Percentiles rank a stretch among this genome's conserved stretches.
These are phyloP conservation scores for Pugionium cornutum DNA, from an alignment of 345 rosid genomes.

Conservation along the genomic window DNA sequence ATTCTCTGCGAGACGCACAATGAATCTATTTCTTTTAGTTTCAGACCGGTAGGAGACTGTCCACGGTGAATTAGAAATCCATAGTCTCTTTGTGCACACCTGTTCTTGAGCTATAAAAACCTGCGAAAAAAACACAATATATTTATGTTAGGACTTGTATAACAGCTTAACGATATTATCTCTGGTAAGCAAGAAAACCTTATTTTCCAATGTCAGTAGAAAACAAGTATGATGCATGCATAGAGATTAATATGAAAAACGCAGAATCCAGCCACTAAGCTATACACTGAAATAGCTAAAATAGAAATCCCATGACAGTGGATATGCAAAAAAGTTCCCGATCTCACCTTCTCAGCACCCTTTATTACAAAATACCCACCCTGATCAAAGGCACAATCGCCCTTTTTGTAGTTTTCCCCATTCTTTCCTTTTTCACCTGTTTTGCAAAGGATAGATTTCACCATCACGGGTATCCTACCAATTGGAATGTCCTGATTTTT, in stretches of 20 bases:
- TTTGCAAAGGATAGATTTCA: conserved; percentile 77
- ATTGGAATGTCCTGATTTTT: conserved; percentile 55
- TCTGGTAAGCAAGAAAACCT: not conserved
- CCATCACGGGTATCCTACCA: conserved; percentile 93
- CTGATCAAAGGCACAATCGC: conserved; percentile 86
- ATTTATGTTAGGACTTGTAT: conserved; percentile 14
- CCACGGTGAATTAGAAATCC: conserved; percentile 72
- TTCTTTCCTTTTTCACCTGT: conserved; percentile 50
- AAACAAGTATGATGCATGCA: conserved; percentile 5
- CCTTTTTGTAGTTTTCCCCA: conserved; percentile 31
- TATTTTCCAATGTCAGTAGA: not conserved
- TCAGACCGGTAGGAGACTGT: conserved; percentile 67
- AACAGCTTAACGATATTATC: not conserved
- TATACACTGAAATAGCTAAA: conserved; percentile 19
- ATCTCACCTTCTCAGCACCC: conserved; percentile 87
- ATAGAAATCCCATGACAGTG: conserved; percentile 2
- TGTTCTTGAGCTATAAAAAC: conserved; percentile 90
- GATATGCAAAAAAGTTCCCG: conserved; percentile 5
- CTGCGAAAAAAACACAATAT: conserved; percentile 47
- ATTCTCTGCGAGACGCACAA: conserved; percentile 54
- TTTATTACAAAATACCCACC: conserved; percentile 89
- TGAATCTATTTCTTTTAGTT: conserved; percentile 62
- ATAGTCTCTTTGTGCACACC: conserved; percentile 69
- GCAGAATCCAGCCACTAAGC: conserved; percentile 4
- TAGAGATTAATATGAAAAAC: conserved; percentile 7